Conservation (phyloP, 2,329 filamentous ascomycete species). For the Epichloe typhina region DNA sequence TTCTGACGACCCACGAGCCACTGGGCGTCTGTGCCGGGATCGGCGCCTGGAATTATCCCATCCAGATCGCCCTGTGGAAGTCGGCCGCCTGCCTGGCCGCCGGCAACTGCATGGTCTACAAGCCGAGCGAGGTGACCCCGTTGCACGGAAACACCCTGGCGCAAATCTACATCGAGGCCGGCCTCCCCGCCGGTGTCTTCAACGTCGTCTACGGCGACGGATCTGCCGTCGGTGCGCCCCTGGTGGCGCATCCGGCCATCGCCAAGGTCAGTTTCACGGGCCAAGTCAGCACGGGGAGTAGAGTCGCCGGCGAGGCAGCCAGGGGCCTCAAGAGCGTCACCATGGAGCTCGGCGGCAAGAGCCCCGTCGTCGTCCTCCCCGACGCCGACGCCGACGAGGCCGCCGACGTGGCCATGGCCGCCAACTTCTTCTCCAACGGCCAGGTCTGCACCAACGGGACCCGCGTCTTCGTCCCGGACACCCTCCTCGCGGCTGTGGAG, state of each 20-base stretch:
- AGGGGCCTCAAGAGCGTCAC: conserved; percentile 80
- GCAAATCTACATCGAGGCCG: conserved; percentile 64
- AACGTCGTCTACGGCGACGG: conserved; percentile 76
- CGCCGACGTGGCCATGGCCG: conserved; percentile 85
- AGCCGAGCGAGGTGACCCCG: conserved; percentile 77
- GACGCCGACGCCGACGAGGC: conserved; percentile 68
- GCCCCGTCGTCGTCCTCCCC: conserved; percentile 64
- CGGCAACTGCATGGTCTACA: conserved; percentile 85
- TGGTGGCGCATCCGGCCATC: conserved; percentile 59
- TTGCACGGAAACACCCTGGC: conserved; percentile 69
- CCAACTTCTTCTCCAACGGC: conserved; percentile 83
- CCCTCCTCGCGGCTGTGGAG: conserved; percentile 57
- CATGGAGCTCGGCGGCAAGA: conserved; percentile 86
- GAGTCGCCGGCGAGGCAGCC: conserved; percentile 64
- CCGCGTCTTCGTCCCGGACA: conserved; percentile 64
- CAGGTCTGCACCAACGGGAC: conserved; percentile 93
- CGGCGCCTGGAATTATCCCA: conserved; percentile 85
- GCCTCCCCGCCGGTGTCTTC: conserved; percentile 71
- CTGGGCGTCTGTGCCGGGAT: conserved; percentile 78
- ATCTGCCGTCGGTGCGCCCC: conserved; percentile 54
- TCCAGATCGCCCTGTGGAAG: conserved; percentile 86
- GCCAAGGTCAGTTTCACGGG: conserved; percentile 86
- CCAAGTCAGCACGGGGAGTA: conserved; percentile 70
- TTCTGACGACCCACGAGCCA: conserved; percentile 71
- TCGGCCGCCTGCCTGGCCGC: conserved; percentile 74